phyloP scores from a whole-genome alignment of 2,329 filamentous ascomycete genomes.

The Pestalotiopsis sp. region DNA sequence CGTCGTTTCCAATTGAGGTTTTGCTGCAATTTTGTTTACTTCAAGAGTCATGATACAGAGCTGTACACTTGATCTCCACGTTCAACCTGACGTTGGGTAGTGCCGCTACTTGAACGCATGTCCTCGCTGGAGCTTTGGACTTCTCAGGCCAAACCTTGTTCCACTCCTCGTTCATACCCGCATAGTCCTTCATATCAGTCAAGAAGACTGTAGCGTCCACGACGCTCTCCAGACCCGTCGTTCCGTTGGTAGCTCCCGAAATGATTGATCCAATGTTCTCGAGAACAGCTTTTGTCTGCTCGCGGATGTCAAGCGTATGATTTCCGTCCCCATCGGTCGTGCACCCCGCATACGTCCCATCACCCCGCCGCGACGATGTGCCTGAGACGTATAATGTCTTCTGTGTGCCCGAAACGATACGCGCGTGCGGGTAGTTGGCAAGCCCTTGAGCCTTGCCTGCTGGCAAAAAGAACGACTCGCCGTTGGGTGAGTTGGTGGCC shows the following conservation, averaged over 20 bases:
- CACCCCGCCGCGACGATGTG: slow-evolving; percentile 34
- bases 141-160: slow-evolving; percentile 37
- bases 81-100: slow-evolving; percentile 34
- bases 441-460: slow-evolving; percentile 32
- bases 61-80: slow-evolving; percentile 37
- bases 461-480: slow-evolving; percentile 32
- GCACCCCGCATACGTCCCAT: slow-evolving; percentile 36
- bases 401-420: slow-evolving; percentile 26
- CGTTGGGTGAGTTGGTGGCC: slow-evolving; percentile 24
- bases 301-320: slow-evolving; percentile 30
- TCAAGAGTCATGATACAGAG: slow-evolving; percentile 12
- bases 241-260: slow-evolving; percentile 30
- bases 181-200: slow-evolving; percentile 35
- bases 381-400: slow-evolving; percentile 34
- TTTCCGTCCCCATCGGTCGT: slow-evolving; percentile 25
- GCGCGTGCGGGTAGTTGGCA: slow-evolving; percentile 38
- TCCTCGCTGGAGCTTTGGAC: slow-evolving; percentile 33
- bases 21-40: not conserved
- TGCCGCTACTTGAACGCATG: slow-evolving; percentile 35
- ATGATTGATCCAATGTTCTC: slow-evolving; percentile 34
- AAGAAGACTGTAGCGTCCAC: slow-evolving; percentile 38
- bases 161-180: slow-evolving; percentile 37
- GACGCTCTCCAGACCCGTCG: slow-evolving; percentile 31
- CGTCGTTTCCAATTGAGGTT: no score
- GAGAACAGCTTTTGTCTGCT: slow-evolving; percentile 36